phyloP scores from a whole-genome alignment of 148 eudicot species.

The Chenopodium album region DNA sequence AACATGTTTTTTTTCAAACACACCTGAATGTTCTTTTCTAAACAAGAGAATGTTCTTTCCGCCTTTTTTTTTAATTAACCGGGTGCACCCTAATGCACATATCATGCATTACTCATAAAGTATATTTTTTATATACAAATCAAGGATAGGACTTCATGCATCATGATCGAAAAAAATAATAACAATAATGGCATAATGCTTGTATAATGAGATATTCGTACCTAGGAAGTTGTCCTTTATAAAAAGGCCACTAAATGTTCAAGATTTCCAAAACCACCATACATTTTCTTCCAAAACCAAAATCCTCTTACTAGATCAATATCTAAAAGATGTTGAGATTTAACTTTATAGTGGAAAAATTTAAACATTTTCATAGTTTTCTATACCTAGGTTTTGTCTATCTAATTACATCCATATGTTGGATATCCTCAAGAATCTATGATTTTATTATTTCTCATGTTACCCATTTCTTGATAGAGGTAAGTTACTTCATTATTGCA shows the following conservation, averaged over 20 bases:
- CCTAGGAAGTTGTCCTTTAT: neutral
- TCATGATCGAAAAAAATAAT: too few relatives aligned
- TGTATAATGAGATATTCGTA: neutral
- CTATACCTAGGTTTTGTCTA: neutral
- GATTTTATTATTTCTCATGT: slow-evolving; percentile 10
- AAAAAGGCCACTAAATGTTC: neutral
- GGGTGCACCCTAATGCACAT: too few relatives aligned
- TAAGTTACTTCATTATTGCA: slow-evolving; percentile 36
- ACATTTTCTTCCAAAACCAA: neutral
- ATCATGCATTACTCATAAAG: too few relatives aligned
- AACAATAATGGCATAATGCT: too few relatives aligned
- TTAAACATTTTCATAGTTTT: slow-evolving; percentile 2
- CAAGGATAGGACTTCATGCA: too few relatives aligned
- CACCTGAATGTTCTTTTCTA: too few relatives aligned
- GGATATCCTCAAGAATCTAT: neutral
- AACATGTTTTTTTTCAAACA: too few relatives aligned
- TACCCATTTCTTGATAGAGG: slow-evolving; percentile 36
- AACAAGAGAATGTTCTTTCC: too few relatives aligned
- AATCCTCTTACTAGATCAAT: neutral
- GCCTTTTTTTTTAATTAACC: too few relatives aligned
- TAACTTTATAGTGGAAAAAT: neutral
- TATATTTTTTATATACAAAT: too few relatives aligned
- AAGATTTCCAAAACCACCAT: neutral
- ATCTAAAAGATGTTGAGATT: slow-evolving; percentile 18
- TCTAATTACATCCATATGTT: neutral